Percentiles rank a stretch among this genome's conserved stretches.
These are phyloP conservation scores for Aureobasidium sp. DNA, from an alignment of 2,329 filamentous ascomycete genomes.

Conservation along the genomic window DNA sequence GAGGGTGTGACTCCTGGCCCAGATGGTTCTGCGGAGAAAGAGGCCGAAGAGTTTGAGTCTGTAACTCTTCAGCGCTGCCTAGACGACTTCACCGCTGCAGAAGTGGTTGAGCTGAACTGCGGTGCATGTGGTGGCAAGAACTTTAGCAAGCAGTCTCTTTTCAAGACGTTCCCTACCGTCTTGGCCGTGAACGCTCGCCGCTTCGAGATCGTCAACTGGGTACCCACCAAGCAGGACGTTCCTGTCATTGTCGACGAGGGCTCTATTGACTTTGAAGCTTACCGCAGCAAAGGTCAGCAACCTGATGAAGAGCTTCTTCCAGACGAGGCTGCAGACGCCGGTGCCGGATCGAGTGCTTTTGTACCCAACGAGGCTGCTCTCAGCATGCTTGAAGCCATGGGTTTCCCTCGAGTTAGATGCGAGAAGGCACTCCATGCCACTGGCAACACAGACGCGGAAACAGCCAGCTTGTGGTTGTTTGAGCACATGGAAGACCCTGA, in stretches of 20 bases:
- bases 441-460: slow-evolving; percentile 74
- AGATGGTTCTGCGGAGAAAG: slow-evolving; percentile 22
- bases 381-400: slow-evolving; percentile 79
- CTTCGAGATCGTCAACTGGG: slow-evolving; percentile 93
- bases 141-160: slow-evolving; percentile 73
- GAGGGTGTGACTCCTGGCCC: slow-evolving; percentile 14
- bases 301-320: slow-evolving; percentile 68
- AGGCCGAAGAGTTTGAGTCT: slow-evolving; percentile 46
- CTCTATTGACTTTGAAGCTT: slow-evolving; percentile 64
- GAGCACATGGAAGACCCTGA: slow-evolving; percentile 91
- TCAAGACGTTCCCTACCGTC: slow-evolving; percentile 87
- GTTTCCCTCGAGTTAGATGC: slow-evolving; percentile 73
- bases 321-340: slow-evolving; percentile 56
- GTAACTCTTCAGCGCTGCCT: slow-evolving; percentile 76
- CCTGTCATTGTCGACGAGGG: slow-evolving; percentile 82
- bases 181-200: slow-evolving; percentile 84
- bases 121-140: slow-evolving; percentile 73
- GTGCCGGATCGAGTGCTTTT: slow-evolving; percentile 32
- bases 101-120: slow-evolving; percentile 80
- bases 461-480: slow-evolving; percentile 92
- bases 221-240: slow-evolving; percentile 92
- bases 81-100: slow-evolving; percentile 72
- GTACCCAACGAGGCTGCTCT: slow-evolving; percentile 63
- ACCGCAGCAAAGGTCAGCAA: slow-evolving; percentile 67
- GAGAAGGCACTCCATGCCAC: slow-evolving; percentile 86